Evolutionary conservation across 1,139 yeast species (phyloP), one percentile per base, ranked within the genome.

Genomic region (Debaryomyces subglobosus): DNA sequence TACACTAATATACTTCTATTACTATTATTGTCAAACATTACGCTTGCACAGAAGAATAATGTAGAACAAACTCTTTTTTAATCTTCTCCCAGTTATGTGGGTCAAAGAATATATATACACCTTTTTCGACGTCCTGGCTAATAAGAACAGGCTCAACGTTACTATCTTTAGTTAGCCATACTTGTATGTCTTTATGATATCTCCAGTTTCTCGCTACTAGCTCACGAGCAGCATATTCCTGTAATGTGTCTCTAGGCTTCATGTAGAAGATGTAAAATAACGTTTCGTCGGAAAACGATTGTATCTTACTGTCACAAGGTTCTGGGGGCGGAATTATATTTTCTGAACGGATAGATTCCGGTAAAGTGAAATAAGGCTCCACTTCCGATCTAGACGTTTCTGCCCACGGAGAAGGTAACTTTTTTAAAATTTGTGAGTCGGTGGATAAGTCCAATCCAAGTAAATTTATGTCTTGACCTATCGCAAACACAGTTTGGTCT

Each of bases 61-160:
- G 85, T 60, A 87, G 76, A 34, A 86, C 83, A 68, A 87, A 85
- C 63, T 86, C 92, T 68, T 87, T 86, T 61, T 89, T 91, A 56
- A 94, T 91, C 69, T 90, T 89, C 61, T 90, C 96, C 99, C 99
- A 95, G 52, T 88, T 83, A 56, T 86, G 90, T 4, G 98, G 98
- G 63, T 95, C 99, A 65, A 95, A 95, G 66, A 95, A 94, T 41
- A 92, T 86, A 65, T 94, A 95, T n/a, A 92, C 86, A 2, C 99
- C 98, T 54, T 94, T 83, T 69, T 95, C 99, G 44, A 94, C 91
- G 54, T 88, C 89, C 46, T 85, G 87, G 27, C 90, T 83, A 48
- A 90, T 91, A 57, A 86, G 86, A 13, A 89, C 82, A 0, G 98
- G 97, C 64, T 94, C 98, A 53, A 86, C 85, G 59, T 84, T 82